Evolutionary conservation across 2,329 filamentous ascomycete genomes (phyloP), one percentile per base, ranked within the genome.

Genomic region (Phoma herbarum): DNA sequence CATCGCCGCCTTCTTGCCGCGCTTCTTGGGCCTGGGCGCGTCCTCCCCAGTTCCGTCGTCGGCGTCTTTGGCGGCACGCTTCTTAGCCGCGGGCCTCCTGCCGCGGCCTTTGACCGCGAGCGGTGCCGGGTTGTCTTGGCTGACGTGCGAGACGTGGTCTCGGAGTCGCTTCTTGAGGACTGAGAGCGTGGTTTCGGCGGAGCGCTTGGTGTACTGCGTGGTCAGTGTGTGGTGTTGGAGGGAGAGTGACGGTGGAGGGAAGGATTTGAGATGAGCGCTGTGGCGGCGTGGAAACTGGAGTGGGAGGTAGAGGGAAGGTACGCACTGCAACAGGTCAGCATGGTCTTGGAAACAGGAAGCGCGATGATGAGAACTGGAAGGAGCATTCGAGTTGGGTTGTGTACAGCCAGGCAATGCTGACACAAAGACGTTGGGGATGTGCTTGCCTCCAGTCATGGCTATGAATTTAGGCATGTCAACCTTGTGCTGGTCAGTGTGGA

Each of bases 121-220:
- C 7, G 35, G 10, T 2, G 41, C 16, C 1, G 45, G 12, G 20
- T 6, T 41, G 25, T 20, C 20, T n/a, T 37, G 33, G 18, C 11
- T 31, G 42, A 44, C 4, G 9, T 14, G n/a, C n/a, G n/a, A n/a
- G n/a, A n/a, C n/a, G n/a, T n/a, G n/a, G n/a, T n/a, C n/a, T n/a
- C n/a, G n/a, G n/a, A n/a, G n/a, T n/a, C n/a, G n/a, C n/a, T n/a
- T n/a, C n/a, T n/a, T n/a, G n/a, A n/a, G n/a, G n/a, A n/a, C n/a
- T n/a, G 59, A 63, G 2, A 77, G 44, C n/a, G 67, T 75, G 42
- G 71, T 63, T 35, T 37, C 16, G 2, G 74, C 71, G 54, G 60
- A 66, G 44, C 51, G 57, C 4, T 43, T 16, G 7, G 73, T 74
- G 63, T 76, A 76, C 55, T 58, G 49, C 6, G 28, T 6, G 26